Evolutionary conservation across 2,329 filamentous ascomycete genomes (phyloP), one percentile per base, ranked within the genome.

Genomic region (Ceratocystis variospora): DNA sequence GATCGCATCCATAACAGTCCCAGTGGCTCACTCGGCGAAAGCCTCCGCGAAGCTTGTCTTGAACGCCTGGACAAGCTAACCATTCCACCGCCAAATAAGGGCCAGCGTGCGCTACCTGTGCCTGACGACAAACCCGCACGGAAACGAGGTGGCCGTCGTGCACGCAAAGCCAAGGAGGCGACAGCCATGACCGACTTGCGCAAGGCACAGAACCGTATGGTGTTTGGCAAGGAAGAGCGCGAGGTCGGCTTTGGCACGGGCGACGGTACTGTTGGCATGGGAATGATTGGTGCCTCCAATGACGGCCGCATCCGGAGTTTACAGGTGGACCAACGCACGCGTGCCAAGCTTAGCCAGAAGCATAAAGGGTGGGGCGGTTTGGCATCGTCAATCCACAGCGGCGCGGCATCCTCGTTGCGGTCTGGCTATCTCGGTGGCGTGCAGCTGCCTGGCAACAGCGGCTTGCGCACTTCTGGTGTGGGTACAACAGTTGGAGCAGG

Each of bases 111-210:
- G 0, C 82, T 97, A 0, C 93, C 93, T 0, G 89, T 90, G 0
- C 94, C 94, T 0, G 94, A 97, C 73, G 94, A 99, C 76, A 99
- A 97, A 75, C 94, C 91, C 1, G 86, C 89, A 0, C 83, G 92
- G 44, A 99, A 99, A 75, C 88, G 94, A 70, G 94, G 94, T 75
- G 94, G 94, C 63, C 82, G 93, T 66, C 82, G 91, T 70, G 94
- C 92, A 12, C 81, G 94, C 67, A 96, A 96, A 76, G 93, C 93
- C 68, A 99, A 99, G 81, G 94, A 96, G 76, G 92, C 93, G 3
- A 90, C 90, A 5, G 93, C 94, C 68, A 96, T 96, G 90, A 99
- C 94, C 0, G 94, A 99, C 66, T 79, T 99, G 37, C 87, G 92
- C 70, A 96, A 97, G 75, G 91, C 91, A 3, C 94, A 97, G 76